Conservation (phyloP, 108 stramenopile genomes). For the Fistulifera solaris region DNA sequence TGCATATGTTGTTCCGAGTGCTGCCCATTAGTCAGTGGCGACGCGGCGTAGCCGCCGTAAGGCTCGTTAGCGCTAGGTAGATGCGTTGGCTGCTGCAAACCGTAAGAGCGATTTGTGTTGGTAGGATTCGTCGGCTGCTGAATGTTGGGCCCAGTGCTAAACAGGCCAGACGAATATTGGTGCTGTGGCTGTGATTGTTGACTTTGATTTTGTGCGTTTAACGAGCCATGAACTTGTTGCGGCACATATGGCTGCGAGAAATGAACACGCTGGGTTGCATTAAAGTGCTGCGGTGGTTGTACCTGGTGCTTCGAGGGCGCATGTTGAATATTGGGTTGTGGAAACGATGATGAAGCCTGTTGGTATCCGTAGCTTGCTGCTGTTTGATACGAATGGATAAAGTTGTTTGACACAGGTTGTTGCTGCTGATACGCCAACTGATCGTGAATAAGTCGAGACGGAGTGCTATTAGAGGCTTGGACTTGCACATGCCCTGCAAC, state of each 20-base stretch:
- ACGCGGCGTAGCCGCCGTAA: too few species aligned
- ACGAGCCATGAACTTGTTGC: neutral
- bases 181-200: conserved; percentile 8
- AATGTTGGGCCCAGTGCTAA: too few species aligned
- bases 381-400: neutral
- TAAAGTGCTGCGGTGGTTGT: neutral
- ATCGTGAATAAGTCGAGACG: neutral
- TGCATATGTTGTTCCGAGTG: too few species aligned
- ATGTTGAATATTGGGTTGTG: neutral
- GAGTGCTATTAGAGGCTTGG: neutral
- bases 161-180: too few species aligned
- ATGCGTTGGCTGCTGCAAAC: too few species aligned
- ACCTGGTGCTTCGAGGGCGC: neutral
- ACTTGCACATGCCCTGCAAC: neutral
- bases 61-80: too few species aligned
- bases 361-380: neutral
- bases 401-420: neutral
- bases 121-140: neutral
- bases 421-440: too few species aligned
- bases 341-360: neutral
- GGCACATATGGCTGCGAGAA: neutral
- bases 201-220: neutral
- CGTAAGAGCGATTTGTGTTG: too few species aligned
- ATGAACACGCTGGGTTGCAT: neutral
- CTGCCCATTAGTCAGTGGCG: too few species aligned